Evolutionary conservation across 768 basidiomycete genomes (phyloP), one percentile per base, ranked within the genome.

Genomic region (Galerina sulciceps): DNA sequence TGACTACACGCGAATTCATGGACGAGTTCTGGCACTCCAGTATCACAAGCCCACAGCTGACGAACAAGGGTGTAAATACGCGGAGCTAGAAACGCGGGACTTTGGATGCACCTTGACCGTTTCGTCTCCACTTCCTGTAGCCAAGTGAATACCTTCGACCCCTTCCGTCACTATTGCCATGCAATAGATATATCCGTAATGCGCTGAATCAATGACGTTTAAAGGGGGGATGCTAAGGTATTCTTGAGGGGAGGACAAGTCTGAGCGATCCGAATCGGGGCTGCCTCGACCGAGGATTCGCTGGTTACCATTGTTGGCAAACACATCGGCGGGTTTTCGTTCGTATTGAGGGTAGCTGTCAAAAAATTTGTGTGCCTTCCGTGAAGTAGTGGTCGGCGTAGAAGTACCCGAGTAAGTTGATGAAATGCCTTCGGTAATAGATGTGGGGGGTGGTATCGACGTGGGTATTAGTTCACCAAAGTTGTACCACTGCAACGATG

Each of bases 151-250:
- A 11, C 69, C 69, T 36, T 65, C 59, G 3, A 64, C 65, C 26
- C 63, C 45, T 51, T 74, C 66, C 38, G 57, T 53, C 8, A 81
- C 57, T 22, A 79, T 65, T 6, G 73, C 67, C 86, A 94, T 87
- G 65, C 90, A 93, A 69, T 96, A 96, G 11, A 98, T 83, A 68
- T 99, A 99, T 9, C 96, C 96, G 69, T 87, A 96, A 72, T 99
- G 96, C 3, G 95, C 96, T 1, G 93, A 91, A 64, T 91, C 88
- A 23, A 94, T 79, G 31, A 94, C 88, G 63, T 93, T 91, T 54
- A 75, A 76, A 11, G 83, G 76, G 0, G 87, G 84, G 18, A 96
- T 86, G 50, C 79, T 73, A 26, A 92, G 68, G 50, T 75, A 74
- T 11, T 74, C 77, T 23, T 76, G 69, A 9, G 77, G 74, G n/a